Evolutionary conservation across 768 basidiomycete genomes (phyloP).

Genomic region (Mycena filopes): DNA sequence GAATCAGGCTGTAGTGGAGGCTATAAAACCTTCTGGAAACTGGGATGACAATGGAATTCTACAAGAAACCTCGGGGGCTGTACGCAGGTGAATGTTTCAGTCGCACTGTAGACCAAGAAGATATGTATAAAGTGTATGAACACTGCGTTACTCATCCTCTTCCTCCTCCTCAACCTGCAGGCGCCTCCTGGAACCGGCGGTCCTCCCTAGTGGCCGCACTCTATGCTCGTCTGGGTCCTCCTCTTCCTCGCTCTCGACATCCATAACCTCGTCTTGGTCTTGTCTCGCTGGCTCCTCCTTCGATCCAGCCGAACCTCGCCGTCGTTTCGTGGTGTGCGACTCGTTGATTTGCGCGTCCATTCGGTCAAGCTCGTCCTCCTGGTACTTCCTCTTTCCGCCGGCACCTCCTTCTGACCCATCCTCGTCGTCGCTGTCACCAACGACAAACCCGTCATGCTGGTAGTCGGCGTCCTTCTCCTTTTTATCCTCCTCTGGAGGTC

Average conservation of each 20-base stretch:
- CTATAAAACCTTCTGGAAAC: constrained; percentile 70
- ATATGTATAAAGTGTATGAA: constrained; percentile 24
- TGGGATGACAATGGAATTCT: constrained; percentile 70
- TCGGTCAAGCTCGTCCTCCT: constrained; percentile 64
- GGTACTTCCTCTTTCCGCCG: constrained; percentile 51
- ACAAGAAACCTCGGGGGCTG: constrained; percentile 48
- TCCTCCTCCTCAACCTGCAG: constrained; percentile 73
- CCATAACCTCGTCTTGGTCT: constrained; percentile 64
- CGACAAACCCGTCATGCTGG: constrained; percentile 87
- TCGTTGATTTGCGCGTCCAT: constrained; percentile 75
- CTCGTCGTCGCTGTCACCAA: constrained; percentile 82
- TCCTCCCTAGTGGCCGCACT: constrained; percentile 65
- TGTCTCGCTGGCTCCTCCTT: constrained; percentile 46
- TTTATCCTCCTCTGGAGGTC: constrained; percentile 54
- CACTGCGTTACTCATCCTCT: constrained; percentile 35
- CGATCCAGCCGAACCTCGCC: constrained; percentile 43
- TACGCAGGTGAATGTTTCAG: constrained; percentile 40
- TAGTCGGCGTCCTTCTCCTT: constrained; percentile 74
- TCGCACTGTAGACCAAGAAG: constrained; percentile 29
- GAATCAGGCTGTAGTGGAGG: constrained; percentile 84
- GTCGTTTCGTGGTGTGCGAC: constrained; percentile 62
- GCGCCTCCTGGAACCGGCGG: constrained; percentile 64
- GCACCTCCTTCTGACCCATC: constrained; percentile 54
- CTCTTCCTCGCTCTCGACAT: constrained; percentile 79
- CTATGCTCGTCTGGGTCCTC: constrained; percentile 75